Evolutionary conservation across 495 filamentous ascomycete species (phyloP).

Genomic region (Penicillium flavigenum): DNA sequence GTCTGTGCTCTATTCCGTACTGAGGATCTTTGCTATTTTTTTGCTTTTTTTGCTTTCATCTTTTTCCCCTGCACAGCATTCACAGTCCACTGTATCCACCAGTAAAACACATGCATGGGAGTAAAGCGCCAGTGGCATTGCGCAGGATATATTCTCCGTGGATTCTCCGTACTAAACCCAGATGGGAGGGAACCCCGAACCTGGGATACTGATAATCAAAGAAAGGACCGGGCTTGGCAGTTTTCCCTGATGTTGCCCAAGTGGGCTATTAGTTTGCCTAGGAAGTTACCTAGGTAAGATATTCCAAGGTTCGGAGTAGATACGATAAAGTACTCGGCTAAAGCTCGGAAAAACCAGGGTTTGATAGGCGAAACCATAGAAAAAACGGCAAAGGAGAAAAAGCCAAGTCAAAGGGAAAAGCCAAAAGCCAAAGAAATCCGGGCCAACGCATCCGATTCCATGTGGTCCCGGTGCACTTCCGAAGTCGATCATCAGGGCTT

Average conservation of each 20-base stretch:
- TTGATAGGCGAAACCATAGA: slow-evolving; percentile 5
- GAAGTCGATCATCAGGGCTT: slow-evolving; percentile 33
- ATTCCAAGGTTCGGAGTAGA: no score
- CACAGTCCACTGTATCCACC: background rate
- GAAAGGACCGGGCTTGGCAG: background rate
- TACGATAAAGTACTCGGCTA: background rate
- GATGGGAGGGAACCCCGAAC: background rate
- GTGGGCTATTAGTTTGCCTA: background rate
- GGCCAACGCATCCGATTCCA: slow-evolving; percentile 30
- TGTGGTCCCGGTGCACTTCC: slow-evolving; percentile 38
- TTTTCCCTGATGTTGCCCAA: background rate
- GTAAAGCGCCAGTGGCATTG: background rate
- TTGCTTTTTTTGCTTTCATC: background rate
- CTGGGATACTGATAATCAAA: background rate
- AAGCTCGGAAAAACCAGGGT: slow-evolving; percentile 1
- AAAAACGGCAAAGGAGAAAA: no score
- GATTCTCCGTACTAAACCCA: background rate
- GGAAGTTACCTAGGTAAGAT: no score
- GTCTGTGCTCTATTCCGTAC: background rate
- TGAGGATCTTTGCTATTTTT: background rate
- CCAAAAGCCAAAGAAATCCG: slow-evolving; percentile 16
- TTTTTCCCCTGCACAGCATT: slow-evolving; percentile 6
- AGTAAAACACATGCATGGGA: background rate
- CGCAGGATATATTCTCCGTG: slow-evolving; percentile 6
- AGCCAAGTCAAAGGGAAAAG: no score